Conservation (phyloP, 1,284 basidiomycete genomes). For the Cronartium ribicola region DNA sequence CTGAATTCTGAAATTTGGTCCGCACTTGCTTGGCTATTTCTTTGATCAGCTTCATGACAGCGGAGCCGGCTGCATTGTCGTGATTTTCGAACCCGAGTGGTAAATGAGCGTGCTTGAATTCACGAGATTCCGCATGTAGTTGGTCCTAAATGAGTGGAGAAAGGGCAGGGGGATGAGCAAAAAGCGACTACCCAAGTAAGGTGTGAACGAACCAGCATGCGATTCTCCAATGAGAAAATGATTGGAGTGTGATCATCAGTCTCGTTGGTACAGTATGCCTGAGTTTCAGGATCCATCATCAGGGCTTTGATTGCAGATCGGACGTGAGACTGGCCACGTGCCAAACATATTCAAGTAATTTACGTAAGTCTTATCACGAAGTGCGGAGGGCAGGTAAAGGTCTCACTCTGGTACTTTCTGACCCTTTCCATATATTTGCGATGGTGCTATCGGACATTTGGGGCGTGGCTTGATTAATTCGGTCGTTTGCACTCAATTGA, state of each 20-base stretch:
- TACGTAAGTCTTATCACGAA: too few relatives aligned
- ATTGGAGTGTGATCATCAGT: constrained; percentile 3
- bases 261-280: neutral
- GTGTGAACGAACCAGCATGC: neutral
- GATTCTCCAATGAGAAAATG: neutral
- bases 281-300: neutral
- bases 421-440: too few relatives aligned
- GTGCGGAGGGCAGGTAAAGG: too few relatives aligned
- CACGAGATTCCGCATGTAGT: neutral
- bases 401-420: too few relatives aligned
- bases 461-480: too few relatives aligned
- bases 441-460: too few relatives aligned
- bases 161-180: neutral
- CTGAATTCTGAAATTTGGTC: constrained; percentile 1
- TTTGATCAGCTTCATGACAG: constrained; percentile 2
- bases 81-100: neutral
- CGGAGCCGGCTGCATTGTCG: neutral
- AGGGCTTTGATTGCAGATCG: too few relatives aligned
- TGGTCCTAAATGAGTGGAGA: neutral
- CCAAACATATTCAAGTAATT: too few relatives aligned
- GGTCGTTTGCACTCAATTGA: too few relatives aligned
- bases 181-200: too few relatives aligned
- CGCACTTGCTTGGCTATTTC: neutral
- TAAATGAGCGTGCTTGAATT: neutral
- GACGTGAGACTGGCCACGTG: too few relatives aligned